Conservation (phyloP, 768 basidiomycete genomes). For the Crucibulum laeve region DNA sequence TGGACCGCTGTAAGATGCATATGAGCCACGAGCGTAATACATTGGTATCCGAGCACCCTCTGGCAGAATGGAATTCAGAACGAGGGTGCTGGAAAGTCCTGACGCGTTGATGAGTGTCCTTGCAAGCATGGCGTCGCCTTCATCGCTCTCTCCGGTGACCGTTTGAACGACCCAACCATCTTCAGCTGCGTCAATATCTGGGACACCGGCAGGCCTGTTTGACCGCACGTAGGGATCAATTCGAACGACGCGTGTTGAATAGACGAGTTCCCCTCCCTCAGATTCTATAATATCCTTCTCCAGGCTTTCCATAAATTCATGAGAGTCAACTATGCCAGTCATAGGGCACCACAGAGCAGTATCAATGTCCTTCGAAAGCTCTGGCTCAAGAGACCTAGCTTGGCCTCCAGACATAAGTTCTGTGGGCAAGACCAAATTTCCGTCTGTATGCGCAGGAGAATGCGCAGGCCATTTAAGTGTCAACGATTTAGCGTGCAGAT, state of each 20-base stretch:
- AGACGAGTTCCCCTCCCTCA: constrained; percentile 65
- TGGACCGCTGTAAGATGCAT: constrained; percentile 82
- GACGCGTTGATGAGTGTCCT: constrained; percentile 79
- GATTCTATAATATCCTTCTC: constrained; percentile 78
- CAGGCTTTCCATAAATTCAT: constrained; percentile 76
- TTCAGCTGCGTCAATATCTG: constrained; percentile 26
- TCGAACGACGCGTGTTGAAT: constrained; percentile 79
- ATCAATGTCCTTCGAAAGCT: constrained; percentile 65
- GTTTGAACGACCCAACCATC: constrained; percentile 89
- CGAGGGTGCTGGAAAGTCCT: constrained; percentile 66
- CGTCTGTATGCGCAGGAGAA: constrained; percentile 19
- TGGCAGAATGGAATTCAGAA: constrained; percentile 68
- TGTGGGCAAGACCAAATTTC: constrained; percentile 49
- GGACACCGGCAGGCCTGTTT: constrained; percentile 10
- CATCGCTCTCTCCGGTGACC: constrained; percentile 43
- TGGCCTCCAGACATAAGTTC: constrained; percentile 63
- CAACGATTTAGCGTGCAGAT: constrained; percentile 60
- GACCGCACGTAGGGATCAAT: constrained; percentile 58
- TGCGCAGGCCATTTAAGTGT: constrained; percentile 47
- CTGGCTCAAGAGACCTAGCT: constrained; percentile 76
- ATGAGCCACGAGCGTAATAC: constrained; percentile 82
- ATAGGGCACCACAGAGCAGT: constrained; percentile 78
- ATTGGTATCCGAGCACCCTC: constrained; percentile 57
- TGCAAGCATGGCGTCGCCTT: constrained; percentile 63
- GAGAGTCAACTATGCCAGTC: constrained; percentile 90